These are phyloP conservation scores for Westerdykella aurantiaca DNA, from an alignment of 2,329 filamentous ascomycete genomes.

Conservation along the genomic window DNA sequence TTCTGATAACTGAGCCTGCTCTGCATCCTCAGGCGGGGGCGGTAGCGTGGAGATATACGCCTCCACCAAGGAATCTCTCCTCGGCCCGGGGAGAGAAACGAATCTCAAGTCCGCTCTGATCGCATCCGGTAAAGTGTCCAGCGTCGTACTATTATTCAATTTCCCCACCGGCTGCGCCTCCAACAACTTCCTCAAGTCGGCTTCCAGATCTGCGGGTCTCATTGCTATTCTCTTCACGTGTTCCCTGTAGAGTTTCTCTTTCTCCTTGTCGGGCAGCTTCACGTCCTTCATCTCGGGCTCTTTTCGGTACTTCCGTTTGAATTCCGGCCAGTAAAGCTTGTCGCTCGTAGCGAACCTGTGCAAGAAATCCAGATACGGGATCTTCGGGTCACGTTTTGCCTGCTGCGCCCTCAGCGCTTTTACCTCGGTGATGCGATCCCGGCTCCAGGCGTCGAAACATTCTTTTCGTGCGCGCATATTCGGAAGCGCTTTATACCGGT, in stretches of 20 bases:
- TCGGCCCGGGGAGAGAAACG: constrained; percentile 57
- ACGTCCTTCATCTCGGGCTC: constrained; percentile 74
- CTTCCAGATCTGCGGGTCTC: constrained; percentile 59
- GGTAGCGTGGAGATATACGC: constrained; percentile 61
- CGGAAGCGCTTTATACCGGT: constrained; percentile 74
- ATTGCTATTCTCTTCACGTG: constrained; percentile 62
- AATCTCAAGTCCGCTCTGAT: constrained; percentile 64
- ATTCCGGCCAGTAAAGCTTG: constrained; percentile 96
- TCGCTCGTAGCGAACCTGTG: constrained; percentile 73
- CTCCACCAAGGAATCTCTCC: constrained; percentile 60
- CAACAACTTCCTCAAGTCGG: constrained; percentile 62
- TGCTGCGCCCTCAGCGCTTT: constrained; percentile 68
- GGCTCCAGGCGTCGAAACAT: constrained; percentile 78
- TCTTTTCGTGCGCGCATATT: constrained; percentile 79
- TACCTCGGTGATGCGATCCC: constrained; percentile 65
- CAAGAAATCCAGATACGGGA: constrained; percentile 76
- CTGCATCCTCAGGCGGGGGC: constrained; percentile 48
- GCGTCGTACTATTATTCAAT: constrained; percentile 56
- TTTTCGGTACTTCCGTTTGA: constrained; percentile 82
- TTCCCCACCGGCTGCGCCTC: constrained; percentile 53
- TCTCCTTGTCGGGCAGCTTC: constrained; percentile 56
- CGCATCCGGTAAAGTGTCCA: constrained; percentile 55
- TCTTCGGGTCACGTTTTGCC: constrained; percentile 74
- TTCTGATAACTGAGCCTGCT: constrained; percentile 23
- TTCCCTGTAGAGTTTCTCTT: constrained; percentile 74